These are phyloP conservation scores for Clonostachys byssicola DNA, from an alignment of 2,329 filamentous ascomycete genomes.

Conservation along the genomic window DNA sequence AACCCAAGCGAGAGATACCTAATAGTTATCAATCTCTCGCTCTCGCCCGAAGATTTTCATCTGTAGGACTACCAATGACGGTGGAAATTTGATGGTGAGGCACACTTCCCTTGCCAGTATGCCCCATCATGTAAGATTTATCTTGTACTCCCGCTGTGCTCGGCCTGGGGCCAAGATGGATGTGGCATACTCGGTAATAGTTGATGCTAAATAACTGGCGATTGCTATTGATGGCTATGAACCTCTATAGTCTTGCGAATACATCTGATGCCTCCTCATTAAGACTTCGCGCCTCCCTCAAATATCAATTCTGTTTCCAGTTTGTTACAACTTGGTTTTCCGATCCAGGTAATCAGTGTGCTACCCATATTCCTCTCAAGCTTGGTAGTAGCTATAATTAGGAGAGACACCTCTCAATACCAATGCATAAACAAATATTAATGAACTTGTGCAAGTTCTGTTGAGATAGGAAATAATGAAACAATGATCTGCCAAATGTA, in stretches of 20 bases:
- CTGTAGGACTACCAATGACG: constrained; percentile 58
- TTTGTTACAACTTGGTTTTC: too few relatives aligned
- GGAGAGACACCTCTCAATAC: too few relatives aligned
- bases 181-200: neutral
- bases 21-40: constrained; percentile 46
- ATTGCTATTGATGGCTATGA: too few relatives aligned
- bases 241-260: neutral
- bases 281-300: neutral
- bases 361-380: too few relatives aligned
- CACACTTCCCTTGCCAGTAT: constrained; percentile 41
- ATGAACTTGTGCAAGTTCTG: neutral
- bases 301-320: neutral
- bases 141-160: too few relatives aligned
- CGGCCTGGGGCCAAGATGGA: neutral
- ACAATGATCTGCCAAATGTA: neutral
- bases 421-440: neutral
- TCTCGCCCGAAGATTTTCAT: constrained; percentile 81
- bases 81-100: constrained; percentile 83
- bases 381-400: too few relatives aligned
- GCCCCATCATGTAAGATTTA: neutral
- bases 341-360: too few relatives aligned
- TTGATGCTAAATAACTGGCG: neutral
- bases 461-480: neutral
- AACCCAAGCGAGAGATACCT: constrained; percentile 42
- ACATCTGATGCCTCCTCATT: neutral